phyloP scores from a whole-genome alignment of 306 rosid genomes.

The Dryas alaskensis region DNA sequence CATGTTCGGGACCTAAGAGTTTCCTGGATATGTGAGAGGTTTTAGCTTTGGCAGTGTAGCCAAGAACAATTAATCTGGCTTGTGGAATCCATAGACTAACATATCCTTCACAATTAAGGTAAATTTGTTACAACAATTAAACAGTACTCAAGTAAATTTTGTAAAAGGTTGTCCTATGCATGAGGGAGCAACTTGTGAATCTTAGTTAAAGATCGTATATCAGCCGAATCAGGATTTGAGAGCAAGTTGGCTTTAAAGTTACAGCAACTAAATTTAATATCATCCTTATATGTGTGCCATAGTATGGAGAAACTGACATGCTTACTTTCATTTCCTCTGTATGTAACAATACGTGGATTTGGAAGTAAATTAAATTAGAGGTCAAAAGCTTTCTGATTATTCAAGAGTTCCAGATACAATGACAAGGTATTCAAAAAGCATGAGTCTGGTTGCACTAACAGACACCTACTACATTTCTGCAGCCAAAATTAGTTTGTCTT shows the following conservation, averaged over 20 bases:
- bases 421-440: not conserved
- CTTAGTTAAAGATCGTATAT: not conserved
- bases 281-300: not conserved
- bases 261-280: not conserved
- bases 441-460: not conserved
- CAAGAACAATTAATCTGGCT: constrained; percentile 2
- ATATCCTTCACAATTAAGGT: not conserved
- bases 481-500: constrained; percentile 15
- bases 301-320: no score
- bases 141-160: not conserved
- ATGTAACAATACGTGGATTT: not conserved
- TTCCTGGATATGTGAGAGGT: not conserved
- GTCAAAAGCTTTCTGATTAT: not conserved
- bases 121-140: not conserved
- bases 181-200: no score
- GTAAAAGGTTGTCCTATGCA: no score
- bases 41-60: not conserved
- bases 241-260: not conserved
- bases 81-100: not conserved
- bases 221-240: not conserved
- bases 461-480: not conserved
- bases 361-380: not conserved
- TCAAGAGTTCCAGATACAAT: constrained; percentile 1
- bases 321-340: no score
- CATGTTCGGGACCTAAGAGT: not conserved